phyloP scores from a whole-genome alignment of 2,329 filamentous ascomycete genomes.

The Dactylellina drechsleri region DNA sequence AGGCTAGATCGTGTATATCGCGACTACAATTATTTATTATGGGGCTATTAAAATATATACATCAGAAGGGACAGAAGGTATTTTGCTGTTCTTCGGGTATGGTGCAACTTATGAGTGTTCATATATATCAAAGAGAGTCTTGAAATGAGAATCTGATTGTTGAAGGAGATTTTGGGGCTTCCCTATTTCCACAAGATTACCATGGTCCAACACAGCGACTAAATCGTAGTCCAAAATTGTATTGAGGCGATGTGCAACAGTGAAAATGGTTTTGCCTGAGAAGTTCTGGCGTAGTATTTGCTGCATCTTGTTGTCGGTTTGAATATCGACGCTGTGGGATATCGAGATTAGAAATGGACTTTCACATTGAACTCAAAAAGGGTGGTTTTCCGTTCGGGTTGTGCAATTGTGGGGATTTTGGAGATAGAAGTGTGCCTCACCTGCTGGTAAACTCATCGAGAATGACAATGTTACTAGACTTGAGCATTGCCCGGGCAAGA shows the following conservation, averaged over 20 bases:
- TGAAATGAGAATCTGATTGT: conserved; percentile 75
- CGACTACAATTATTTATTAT: too few relatives aligned
- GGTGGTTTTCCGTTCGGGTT: too few relatives aligned
- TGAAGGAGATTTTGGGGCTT: conserved; percentile 80
- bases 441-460: conserved; percentile 35
- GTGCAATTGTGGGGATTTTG: too few relatives aligned
- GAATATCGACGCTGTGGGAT: conserved; percentile 13
- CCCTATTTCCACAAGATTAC: conserved; percentile 89
- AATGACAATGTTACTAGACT: conserved; percentile 19
- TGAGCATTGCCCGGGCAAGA: conserved; percentile 65
- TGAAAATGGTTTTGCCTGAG: conserved; percentile 13
- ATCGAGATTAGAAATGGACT: too few relatives aligned
- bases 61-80: too few relatives aligned
- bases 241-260: conserved; percentile 25
- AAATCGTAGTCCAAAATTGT: conserved; percentile 72
- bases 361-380: too few relatives aligned
- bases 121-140: conserved; percentile 13
- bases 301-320: conserved; percentile 30
- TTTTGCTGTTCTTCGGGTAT: too few relatives aligned
- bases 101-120: not conserved
- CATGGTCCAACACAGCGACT: conserved; percentile 90
- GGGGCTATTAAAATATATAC: too few relatives aligned
- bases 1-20: too few relatives aligned
- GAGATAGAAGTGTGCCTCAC: not conserved
- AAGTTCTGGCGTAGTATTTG: conserved; percentile 19